Base-by-base conservation (phyloP, 108 stramenopile species). In the Mediolabrus comicus region DNA sequence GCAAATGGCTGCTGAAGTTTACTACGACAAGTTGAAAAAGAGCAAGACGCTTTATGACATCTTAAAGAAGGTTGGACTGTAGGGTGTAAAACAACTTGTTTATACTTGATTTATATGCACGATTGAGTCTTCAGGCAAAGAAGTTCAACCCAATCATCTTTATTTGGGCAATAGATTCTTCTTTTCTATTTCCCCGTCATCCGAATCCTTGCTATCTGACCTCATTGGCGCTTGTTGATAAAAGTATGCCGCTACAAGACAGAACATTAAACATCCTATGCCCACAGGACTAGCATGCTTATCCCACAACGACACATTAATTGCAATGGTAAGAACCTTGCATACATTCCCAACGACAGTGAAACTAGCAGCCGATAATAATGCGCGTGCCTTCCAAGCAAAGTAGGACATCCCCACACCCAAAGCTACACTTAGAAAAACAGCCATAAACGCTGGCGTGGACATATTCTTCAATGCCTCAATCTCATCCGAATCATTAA, bases 301-400 rank as follows among this genome's bases (percentile, higher is more conserved):
- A 46, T 87, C 84, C 86, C 86, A 83, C 14, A 83, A 31, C 28
- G 71, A 52, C n/a, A 84, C 76, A 65, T 84, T 87, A 11, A 87
- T 65, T 27, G 43, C 75, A 53, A 87, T 83, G 11, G 83, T 87
- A 43, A 83, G 25, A 49, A 84, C 57, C 63, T 87, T 87, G 74
- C 85, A 86, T 10, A 84, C 71, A 68, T 86, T 86, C 24, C 87
- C 87, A 25, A 88, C 74, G 28, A 88, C 77, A 12, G 87, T 88
- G 39, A 86, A 88, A 24, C 72, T 79, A 16, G 87, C 86, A 2
- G 87, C 87, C 13, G 79, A 75, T 2, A 88, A 56, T n/a, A 82
- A 72, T 8, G 79, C 67, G 28, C 87, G 54, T 27, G 83, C 83
- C 33, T 65, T 65, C 83, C 85, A 88, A 26, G 85, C 87, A 77